Evolutionary conservation across 2,329 filamentous ascomycete species (phyloP), one percentile per base, ranked within the genome.

Genomic region (Ceratocystis cacaofunesta): DNA sequence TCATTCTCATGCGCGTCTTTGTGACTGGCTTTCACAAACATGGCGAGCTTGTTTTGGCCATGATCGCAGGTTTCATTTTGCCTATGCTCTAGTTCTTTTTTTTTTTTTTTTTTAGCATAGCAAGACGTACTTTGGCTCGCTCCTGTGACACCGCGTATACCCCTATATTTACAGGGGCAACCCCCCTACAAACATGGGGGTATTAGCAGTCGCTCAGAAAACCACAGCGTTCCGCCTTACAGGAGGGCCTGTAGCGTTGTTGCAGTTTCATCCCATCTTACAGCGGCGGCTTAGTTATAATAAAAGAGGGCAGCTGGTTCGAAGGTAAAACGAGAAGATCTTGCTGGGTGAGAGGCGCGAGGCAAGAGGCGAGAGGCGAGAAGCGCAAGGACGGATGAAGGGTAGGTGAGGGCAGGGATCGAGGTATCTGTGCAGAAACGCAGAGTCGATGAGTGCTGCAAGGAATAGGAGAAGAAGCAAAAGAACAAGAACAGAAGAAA

Each of bases 41-140:
- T 50, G 48, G 48, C 10, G 17, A 36, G 22, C 46, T 30, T 17
- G 25, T 57, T 32, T 57, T 57, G 25, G 17, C 15, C 50, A 15
- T 57, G 15, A 28, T 15, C 25, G 19, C 10, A 19, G 10, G 52
- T 57, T 57, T 57, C 52, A 57, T 57, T 57, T 5, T 6, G 28
- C 5, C 52, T 30, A 32, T 57, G 25, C 15, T 32, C 17, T 17
- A 15, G 17, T 12, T 3, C 3, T 28, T 30, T 32, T 44, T 15
- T 8, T 8, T 22, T 22, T 5, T n/a, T 15, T 30, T 2, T 22
- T 28, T 19, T 41, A 32, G 15, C 4, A 6, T 64, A 58, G 22
- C 69, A 67, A 32, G 68, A 67, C 62, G 66, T 69, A 64, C 63
- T 28, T 25, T 30, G 36, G 36, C 55, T 19, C 46, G 66, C 61